These are phyloP conservation scores for Turritis glabra DNA, from an alignment of 345 rosid genomes.

Conservation along the genomic window DNA sequence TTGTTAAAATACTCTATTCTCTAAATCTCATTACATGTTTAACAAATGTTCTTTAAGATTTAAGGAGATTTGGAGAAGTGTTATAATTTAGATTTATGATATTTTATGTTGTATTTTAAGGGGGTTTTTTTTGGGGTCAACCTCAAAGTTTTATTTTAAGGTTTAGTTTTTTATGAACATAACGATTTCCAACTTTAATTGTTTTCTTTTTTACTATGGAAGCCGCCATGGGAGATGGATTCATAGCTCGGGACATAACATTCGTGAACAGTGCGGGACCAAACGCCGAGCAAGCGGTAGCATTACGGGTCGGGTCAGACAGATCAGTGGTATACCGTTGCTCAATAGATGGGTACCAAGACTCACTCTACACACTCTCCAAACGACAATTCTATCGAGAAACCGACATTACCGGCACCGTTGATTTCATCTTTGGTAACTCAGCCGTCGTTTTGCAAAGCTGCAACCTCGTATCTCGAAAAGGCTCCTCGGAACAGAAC, in stretches of 20 bases:
- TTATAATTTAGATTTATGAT: not conserved
- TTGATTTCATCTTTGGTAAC: slow-evolving; percentile 73
- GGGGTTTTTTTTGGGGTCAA: not conserved
- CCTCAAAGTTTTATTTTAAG: not conserved
- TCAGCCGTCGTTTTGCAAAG: slow-evolving; percentile 63
- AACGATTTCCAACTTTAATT: not conserved
- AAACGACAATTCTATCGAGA: slow-evolving; percentile 63
- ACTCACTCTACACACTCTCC: slow-evolving; percentile 62
- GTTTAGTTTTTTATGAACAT: not conserved
- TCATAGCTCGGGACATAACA: slow-evolving; percentile 62
- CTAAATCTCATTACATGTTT: not conserved
- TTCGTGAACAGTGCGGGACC: slow-evolving; percentile 70
- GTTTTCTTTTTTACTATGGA: not conserved
- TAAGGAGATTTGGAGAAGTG: not conserved
- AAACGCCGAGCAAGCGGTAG: slow-evolving; percentile 66
- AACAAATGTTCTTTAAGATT: not conserved
- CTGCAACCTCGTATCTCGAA: slow-evolving; percentile 50
- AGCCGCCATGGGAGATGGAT: slow-evolving; percentile 62
- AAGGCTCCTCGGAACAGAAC: slow-evolving; percentile 42
- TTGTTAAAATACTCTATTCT: not conserved
- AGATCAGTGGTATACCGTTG: slow-evolving; percentile 51
- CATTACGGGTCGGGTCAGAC: slow-evolving; percentile 60
- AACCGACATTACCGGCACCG: slow-evolving; percentile 45
- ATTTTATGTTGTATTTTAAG: not conserved
- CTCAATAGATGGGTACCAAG: slow-evolving; percentile 50